Conservation (phyloP, 2,329 filamentous ascomycete species). For the Macroventuria anomochaeta region DNA sequence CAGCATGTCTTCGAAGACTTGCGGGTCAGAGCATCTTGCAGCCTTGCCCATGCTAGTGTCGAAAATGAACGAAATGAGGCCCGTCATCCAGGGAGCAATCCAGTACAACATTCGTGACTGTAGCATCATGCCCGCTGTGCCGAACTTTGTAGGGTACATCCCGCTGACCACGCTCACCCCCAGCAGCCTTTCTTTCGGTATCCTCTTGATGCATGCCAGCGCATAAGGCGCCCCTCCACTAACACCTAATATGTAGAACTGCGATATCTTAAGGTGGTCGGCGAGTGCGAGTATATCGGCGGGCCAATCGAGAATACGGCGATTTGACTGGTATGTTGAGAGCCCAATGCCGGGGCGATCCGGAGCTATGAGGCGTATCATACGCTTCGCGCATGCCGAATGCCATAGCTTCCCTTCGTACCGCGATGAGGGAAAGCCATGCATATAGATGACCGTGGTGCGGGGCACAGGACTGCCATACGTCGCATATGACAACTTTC, state of each 20-base stretch:
- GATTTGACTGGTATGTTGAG: constrained; percentile 48
- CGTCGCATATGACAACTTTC: constrained; percentile 53
- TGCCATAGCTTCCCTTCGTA: constrained; percentile 50
- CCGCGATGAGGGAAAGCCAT: constrained; percentile 54
- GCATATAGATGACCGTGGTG: constrained; percentile 51
- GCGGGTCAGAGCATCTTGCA: constrained; percentile 33
- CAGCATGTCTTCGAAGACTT: constrained; percentile 35
- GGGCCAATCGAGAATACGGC: constrained; percentile 52
- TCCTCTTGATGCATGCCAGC: constrained; percentile 53
- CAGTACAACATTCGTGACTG: constrained; percentile 30
- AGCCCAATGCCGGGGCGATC: constrained; percentile 56
- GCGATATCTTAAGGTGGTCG: constrained; percentile 48
- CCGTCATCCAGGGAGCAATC: constrained; percentile 36
- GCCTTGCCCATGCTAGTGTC: constrained; percentile 37
- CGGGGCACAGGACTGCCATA: constrained; percentile 53
- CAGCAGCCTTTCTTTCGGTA: constrained; percentile 42
- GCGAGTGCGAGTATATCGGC: constrained; percentile 52
- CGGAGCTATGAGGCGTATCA: constrained; percentile 50
- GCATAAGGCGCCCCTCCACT: constrained; percentile 58
- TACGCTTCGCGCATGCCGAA: constrained; percentile 40
- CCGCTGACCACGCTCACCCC: constrained; percentile 36
- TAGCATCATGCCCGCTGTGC: constrained; percentile 38
- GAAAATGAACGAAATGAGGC: constrained; percentile 26
- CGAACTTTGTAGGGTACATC: constrained; percentile 33
- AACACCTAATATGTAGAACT: constrained; percentile 54